Conservation (phyloP, 2,329 filamentous ascomycete species). For the Cercospora sesami region DNA sequence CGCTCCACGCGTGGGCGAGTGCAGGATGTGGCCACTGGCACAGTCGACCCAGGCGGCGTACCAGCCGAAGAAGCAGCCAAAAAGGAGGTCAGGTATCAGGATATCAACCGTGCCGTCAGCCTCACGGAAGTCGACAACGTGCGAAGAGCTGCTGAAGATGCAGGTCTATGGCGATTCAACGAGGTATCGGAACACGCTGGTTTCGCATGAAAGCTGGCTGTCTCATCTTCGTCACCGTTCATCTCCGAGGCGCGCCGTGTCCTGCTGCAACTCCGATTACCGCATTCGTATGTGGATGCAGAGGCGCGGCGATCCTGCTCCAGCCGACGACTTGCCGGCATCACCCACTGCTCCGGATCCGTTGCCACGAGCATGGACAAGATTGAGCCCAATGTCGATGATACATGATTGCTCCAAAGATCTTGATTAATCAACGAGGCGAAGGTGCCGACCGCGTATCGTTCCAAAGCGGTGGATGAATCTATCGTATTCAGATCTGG, state of each 20-base stretch:
- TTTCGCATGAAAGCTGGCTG: slow-evolving; percentile 48
- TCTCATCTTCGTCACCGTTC: slow-evolving; percentile 2
- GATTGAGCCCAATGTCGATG: not conserved
- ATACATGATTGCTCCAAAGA: not conserved
- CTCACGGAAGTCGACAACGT: slow-evolving; percentile 66
- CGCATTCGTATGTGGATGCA: slow-evolving; percentile 11
- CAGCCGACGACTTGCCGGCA: slow-evolving; percentile 10
- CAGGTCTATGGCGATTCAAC: slow-evolving; percentile 77
- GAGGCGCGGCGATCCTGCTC: slow-evolving; percentile 10
- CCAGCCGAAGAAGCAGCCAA: slow-evolving; percentile 33
- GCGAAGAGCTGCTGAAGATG: slow-evolving; percentile 65
- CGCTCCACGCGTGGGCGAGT: slow-evolving; percentile 35
- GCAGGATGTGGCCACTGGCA: slow-evolving; percentile 33
- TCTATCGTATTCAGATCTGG: slow-evolving; percentile 14
- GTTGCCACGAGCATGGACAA: not conserved
- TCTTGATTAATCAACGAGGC: slow-evolving; percentile 6
- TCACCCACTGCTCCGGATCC: not conserved
- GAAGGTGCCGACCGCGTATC: slow-evolving; percentile 5
- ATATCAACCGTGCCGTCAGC: slow-evolving; percentile 73
- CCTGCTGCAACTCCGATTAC: not conserved
- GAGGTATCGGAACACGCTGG: slow-evolving; percentile 61
- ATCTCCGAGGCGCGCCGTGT: slow-evolving; percentile 9
- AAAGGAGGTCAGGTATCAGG: slow-evolving; percentile 64
- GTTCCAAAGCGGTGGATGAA: slow-evolving; percentile 8
- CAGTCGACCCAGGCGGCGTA: slow-evolving; percentile 36